phyloP scores from a whole-genome alignment of 1,139 yeast species.

The Yamadazyma friedrichii region DNA sequence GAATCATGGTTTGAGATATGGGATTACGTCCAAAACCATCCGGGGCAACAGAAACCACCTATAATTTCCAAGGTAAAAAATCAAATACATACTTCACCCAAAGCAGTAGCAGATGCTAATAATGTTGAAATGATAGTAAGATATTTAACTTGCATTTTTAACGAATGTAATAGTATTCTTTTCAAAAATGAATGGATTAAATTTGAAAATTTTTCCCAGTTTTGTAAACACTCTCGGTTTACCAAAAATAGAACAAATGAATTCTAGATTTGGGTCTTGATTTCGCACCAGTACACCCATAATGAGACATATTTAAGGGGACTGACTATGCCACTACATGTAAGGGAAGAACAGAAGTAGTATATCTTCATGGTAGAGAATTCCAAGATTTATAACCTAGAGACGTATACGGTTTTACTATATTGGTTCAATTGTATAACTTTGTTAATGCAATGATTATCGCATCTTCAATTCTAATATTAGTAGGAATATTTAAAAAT shows the following conservation, averaged over 20 bases:
- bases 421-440: slow-evolving; percentile 11
- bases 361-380: no score
- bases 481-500: slow-evolving; percentile 50
- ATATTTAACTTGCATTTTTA: slow-evolving; percentile 40
- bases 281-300: not conserved
- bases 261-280: slow-evolving; percentile 12
- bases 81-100: slow-evolving; percentile 42
- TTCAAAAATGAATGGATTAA: slow-evolving; percentile 2
- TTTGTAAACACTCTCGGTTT: slow-evolving; percentile 16
- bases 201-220: slow-evolving; percentile 13
- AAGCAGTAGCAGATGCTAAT: slow-evolving; percentile 36
- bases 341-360: not conserved
- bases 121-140: slow-evolving; percentile 39
- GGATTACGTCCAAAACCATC: slow-evolving; percentile 4
- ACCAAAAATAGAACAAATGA: slow-evolving; percentile 13
- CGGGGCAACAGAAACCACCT: not conserved
- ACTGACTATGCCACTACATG: no score
- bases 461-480: slow-evolving; percentile 70
- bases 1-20: slow-evolving; percentile 1
- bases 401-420: no score
- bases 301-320: not conserved
- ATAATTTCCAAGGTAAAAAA: not conserved
- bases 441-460: slow-evolving; percentile 61
- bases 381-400: no score
- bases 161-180: slow-evolving; percentile 14